Evolutionary conservation across 805 yeast species (phyloP).

Genomic region (Saccharomyces mikatae): DNA sequence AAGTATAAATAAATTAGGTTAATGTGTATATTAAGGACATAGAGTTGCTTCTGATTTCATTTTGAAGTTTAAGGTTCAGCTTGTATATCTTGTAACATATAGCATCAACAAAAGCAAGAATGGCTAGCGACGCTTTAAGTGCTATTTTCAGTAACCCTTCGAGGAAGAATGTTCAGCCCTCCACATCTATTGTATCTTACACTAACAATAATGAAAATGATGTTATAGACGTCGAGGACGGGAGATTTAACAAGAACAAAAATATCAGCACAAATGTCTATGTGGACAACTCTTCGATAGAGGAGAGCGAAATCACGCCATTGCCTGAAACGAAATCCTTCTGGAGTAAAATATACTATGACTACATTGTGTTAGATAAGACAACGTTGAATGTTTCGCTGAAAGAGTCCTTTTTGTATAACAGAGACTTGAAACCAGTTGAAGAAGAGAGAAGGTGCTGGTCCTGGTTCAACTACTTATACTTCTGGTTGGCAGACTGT

Average conservation of each 20-base stretch:
- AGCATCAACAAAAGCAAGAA: neutral
- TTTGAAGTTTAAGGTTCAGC: neutral
- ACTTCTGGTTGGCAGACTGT: slow-evolving; percentile 84
- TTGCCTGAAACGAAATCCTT: slow-evolving; percentile 4
- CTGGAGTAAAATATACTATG: slow-evolving; percentile 20
- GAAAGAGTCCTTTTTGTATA: slow-evolving; percentile 58
- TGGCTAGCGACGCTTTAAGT: slow-evolving; percentile 7
- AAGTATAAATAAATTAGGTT: neutral
- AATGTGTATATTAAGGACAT: neutral
- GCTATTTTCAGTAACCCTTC: slow-evolving; percentile 11
- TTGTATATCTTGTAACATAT: neutral
- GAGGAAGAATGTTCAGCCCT: neutral
- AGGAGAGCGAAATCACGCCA: slow-evolving; percentile 3
- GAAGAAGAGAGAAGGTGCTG: slow-evolving; percentile 69
- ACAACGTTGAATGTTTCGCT: slow-evolving; percentile 37
- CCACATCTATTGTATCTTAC: neutral
- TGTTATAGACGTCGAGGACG: slow-evolving; percentile 3
- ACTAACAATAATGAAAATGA: neutral
- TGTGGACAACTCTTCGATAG: slow-evolving; percentile 3
- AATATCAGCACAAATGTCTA: slow-evolving; percentile 2
- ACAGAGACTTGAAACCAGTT: slow-evolving; percentile 73
- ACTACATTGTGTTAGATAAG: slow-evolving; percentile 21
- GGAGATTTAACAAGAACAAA: neutral
- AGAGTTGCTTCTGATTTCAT: neutral
- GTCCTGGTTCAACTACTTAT: slow-evolving; percentile 75